Evolutionary conservation across 1,284 basidiomycete genomes (phyloP).

Genomic region (Peniophora sp.): DNA sequence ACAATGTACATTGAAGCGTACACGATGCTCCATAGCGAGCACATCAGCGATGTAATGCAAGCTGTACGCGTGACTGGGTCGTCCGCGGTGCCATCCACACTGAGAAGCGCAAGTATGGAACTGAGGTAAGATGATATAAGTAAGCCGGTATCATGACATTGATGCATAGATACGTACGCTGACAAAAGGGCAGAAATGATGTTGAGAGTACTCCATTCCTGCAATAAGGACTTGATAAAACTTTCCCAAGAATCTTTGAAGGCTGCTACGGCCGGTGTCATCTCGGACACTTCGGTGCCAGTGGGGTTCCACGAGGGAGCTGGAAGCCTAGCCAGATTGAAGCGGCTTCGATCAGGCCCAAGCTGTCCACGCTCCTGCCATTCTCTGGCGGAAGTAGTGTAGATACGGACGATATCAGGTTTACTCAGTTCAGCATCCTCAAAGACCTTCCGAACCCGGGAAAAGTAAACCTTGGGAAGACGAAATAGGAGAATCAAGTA

Average conservation of each 20-base stretch:
- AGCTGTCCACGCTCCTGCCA: neutral
- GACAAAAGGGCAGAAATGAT: slow-evolving; percentile 63
- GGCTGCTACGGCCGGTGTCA: slow-evolving; percentile 49
- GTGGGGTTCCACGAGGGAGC: neutral
- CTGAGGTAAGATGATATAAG: neutral
- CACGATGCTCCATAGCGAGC: slow-evolving; percentile 63
- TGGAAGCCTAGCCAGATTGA: neutral
- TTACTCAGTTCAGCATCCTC: slow-evolving; percentile 67
- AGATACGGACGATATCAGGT: slow-evolving; percentile 59
- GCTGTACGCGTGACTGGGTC: slow-evolving; percentile 63
- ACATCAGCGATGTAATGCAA: slow-evolving; percentile 59
- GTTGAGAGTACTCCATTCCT: slow-evolving; percentile 75
- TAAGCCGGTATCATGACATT: neutral
- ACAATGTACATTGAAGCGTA: slow-evolving; percentile 76
- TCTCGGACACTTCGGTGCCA: neutral
- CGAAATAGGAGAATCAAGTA: slow-evolving; percentile 59
- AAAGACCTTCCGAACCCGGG: slow-evolving; percentile 64
- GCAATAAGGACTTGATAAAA: slow-evolving; percentile 60
- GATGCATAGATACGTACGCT: slow-evolving; percentile 32
- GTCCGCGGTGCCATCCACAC: slow-evolving; percentile 46
- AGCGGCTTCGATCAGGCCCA: neutral
- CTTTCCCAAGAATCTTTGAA: slow-evolving; percentile 70
- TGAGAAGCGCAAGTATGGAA: slow-evolving; percentile 69
- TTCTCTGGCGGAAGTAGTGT: neutral
- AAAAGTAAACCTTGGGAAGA: slow-evolving; percentile 66